These are phyloP conservation scores for Nannizziopsis arthrosporioides DNA, from an alignment of 2,329 filamentous ascomycete species.

Conservation along the genomic window DNA sequence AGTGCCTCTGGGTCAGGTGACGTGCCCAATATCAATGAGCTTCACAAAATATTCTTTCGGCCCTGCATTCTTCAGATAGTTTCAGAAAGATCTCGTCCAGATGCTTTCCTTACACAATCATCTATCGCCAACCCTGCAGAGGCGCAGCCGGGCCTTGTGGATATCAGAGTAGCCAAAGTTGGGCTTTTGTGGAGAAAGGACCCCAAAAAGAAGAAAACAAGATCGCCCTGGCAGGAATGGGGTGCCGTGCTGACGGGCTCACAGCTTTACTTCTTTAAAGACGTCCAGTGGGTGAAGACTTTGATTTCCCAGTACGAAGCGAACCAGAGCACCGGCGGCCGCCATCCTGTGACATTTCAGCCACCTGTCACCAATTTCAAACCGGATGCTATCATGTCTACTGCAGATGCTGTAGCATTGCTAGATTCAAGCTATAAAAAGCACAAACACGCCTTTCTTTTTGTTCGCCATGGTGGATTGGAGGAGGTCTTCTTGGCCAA, in stretches of 20 bases:
- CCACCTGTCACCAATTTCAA: constrained; percentile 87
- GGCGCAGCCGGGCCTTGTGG: constrained; percentile 82
- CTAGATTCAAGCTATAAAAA: constrained; percentile 76
- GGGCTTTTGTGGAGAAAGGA: constrained; percentile 92
- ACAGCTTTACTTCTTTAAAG: constrained; percentile 92
- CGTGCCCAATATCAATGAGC: constrained; percentile 64
- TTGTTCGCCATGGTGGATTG: constrained; percentile 72
- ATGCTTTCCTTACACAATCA: constrained; percentile 85
- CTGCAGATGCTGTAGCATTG: constrained; percentile 80
- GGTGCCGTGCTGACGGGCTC: constrained; percentile 93
- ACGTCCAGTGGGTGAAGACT: constrained; percentile 82
- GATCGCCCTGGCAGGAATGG: constrained; percentile 98
- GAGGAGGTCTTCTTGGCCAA: constrained; percentile 89
- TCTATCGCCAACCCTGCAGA: constrained; percentile 75
- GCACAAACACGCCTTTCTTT: constrained; percentile 89
- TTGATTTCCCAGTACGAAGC: constrained; percentile 78
- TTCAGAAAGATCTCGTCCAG: constrained; percentile 80
- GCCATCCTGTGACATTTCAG: constrained; percentile 73
- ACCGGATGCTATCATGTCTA: constrained; percentile 85
- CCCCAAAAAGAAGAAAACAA: constrained; percentile 79
- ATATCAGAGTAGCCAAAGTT: constrained; percentile 95
- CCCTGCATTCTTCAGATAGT: constrained; percentile 91
- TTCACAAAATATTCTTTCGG: constrained; percentile 81
- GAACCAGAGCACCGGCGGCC: constrained; percentile 66
- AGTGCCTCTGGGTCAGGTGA: constrained; percentile 67